phyloP scores from a whole-genome alignment of 1,284 basidiomycete genomes.

The Filobasidium uniguttulatum region DNA sequence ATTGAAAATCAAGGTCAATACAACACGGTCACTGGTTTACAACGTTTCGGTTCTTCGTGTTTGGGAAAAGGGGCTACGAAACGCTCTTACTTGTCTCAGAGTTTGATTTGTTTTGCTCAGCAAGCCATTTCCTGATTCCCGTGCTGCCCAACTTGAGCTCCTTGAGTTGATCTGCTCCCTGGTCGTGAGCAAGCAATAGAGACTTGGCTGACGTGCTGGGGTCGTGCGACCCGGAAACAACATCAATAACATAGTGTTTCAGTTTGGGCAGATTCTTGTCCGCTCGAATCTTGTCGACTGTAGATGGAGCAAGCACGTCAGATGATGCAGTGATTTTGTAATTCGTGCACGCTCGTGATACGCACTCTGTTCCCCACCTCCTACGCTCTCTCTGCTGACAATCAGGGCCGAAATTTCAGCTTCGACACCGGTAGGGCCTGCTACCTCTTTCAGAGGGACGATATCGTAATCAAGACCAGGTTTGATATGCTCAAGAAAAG shows the following conservation, averaged over 20 bases:
- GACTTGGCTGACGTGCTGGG: background rate
- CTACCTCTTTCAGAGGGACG: slow-evolving; percentile 64
- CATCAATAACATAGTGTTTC: slow-evolving; percentile 64
- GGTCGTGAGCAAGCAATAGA: slow-evolving; percentile 36
- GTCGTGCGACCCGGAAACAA: slow-evolving; percentile 44
- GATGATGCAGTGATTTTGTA: too few species aligned
- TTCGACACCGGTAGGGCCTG: slow-evolving; percentile 74
- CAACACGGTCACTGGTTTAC: too few species aligned
- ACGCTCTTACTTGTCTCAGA: background rate
- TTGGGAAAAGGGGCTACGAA: too few species aligned
- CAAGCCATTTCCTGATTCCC: slow-evolving; percentile 69
- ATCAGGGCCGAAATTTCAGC: slow-evolving; percentile 71
- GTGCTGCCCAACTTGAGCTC: slow-evolving; percentile 80
- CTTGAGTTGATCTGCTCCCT: slow-evolving; percentile 53
- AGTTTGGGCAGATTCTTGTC: slow-evolving; percentile 49
- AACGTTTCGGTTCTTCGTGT: too few species aligned
- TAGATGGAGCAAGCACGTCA: background rate
- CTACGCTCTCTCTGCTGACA: slow-evolving; percentile 68
- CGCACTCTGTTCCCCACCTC: slow-evolving; percentile 56
- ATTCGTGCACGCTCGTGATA: background rate
- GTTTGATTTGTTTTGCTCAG: slow-evolving; percentile 6
- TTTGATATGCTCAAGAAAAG: slow-evolving; percentile 56
- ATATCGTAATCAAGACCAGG: slow-evolving; percentile 48
- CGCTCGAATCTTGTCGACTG: slow-evolving; percentile 51
- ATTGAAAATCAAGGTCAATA: too few species aligned